Evolutionary conservation across 2,329 filamentous ascomycete genomes (phyloP).

Genomic region (Oidium heveae): DNA sequence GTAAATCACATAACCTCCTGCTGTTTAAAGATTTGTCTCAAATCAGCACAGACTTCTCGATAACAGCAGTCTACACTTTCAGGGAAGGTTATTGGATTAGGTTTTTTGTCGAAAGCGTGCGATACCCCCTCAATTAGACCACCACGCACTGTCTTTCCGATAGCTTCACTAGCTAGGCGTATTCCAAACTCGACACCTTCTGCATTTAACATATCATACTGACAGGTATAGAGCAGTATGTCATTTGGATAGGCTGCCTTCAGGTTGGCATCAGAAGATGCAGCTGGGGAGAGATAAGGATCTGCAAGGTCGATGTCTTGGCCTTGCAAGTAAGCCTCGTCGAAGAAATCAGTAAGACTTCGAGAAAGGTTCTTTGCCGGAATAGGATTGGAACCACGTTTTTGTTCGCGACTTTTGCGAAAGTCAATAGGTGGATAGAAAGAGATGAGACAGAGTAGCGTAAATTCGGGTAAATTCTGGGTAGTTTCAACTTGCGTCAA

Average conservation of each 20-base stretch:
- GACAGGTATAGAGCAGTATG: constrained; percentile 33
- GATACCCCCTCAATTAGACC: constrained; percentile 30
- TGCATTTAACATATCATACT: constrained; percentile 37
- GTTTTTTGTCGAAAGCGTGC: constrained; percentile 42
- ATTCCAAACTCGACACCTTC: constrained; percentile 36
- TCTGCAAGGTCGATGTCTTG: constrained; percentile 19
- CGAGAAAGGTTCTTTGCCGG: constrained; percentile 33
- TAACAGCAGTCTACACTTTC: constrained; percentile 12
- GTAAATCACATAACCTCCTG: too few relatives aligned
- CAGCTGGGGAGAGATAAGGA: constrained; percentile 30
- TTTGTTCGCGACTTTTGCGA: constrained; percentile 28
- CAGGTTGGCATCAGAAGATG: constrained; percentile 27
- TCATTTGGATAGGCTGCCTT: constrained; percentile 22
- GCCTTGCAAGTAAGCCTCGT: constrained; percentile 31
- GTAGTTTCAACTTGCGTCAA: too few relatives aligned
- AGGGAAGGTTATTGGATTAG: constrained; percentile 26
- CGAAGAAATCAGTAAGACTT: constrained; percentile 34
- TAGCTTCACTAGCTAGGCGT: constrained; percentile 21
- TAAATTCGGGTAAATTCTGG: not conserved
- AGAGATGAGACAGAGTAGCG: constrained; percentile 26
- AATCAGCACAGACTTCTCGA: constrained; percentile 11
- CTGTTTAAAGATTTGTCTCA: constrained; percentile 10
- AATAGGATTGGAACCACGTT: constrained; percentile 25
- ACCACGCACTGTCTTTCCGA: constrained; percentile 31
- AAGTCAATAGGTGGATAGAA: constrained; percentile 40